phyloP scores from a whole-genome alignment of 768 basidiomycete species.

The Leucosporidium creatinivorum region DNA sequence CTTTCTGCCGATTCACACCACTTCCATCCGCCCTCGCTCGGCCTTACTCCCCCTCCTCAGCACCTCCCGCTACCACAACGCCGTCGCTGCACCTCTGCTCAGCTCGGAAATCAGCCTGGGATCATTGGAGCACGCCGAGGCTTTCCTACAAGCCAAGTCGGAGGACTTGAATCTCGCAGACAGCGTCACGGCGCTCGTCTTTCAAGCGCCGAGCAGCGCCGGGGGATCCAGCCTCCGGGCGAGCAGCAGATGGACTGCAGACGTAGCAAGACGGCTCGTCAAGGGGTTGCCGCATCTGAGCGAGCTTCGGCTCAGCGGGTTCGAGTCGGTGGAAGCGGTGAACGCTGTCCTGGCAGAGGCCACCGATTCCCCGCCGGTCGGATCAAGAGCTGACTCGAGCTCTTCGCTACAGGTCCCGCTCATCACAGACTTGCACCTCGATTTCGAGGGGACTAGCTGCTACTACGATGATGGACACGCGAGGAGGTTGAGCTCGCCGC shows the following conservation, averaged over 20 bases:
- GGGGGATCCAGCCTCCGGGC: background rate
- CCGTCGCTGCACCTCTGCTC: background rate
- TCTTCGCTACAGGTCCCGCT: too few relatives aligned
- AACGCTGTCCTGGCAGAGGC: too few relatives aligned
- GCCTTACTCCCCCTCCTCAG: background rate
- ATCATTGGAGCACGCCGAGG: background rate
- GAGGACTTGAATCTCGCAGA: too few relatives aligned
- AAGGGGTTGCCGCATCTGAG: background rate
- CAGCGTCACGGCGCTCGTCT: too few relatives aligned
- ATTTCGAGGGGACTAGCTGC: too few relatives aligned
- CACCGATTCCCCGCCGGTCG: too few relatives aligned
- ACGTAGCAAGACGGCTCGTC: background rate
- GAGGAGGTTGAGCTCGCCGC: too few relatives aligned
- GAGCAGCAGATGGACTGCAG: background rate
- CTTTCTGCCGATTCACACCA: slow-evolving; percentile 3
- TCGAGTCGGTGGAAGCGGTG: background rate
- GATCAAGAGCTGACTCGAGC: too few relatives aligned
- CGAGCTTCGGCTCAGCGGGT: background rate
- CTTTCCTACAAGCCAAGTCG: background rate
- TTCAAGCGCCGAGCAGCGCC: background rate
- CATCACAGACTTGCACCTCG: too few relatives aligned
- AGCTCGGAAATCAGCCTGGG: background rate
- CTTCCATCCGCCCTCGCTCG: slow-evolving; percentile 7
- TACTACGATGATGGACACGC: too few relatives aligned
- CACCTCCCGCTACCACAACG: background rate